phyloP scores from a whole-genome alignment of 352 stramenopile species.

The Phytophthora syringae region DNA sequence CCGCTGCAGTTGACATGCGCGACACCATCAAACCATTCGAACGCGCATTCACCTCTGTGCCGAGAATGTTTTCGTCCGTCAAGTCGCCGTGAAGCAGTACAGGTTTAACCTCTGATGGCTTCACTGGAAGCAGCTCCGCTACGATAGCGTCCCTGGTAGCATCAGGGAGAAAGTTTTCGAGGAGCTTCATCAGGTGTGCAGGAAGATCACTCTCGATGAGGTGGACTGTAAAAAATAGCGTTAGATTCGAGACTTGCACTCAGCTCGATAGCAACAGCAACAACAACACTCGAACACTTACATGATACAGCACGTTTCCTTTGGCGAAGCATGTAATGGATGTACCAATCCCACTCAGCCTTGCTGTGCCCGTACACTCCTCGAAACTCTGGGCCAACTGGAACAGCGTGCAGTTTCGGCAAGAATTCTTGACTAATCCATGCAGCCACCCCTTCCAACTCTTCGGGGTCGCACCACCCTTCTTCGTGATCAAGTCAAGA shows the following conservation, averaged over 20 bases:
- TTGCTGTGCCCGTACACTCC: slow-evolving; percentile 76
- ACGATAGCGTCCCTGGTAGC: slow-evolving; percentile 37
- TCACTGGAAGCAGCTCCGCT: slow-evolving; percentile 48
- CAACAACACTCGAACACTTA: slow-evolving; percentile 42
- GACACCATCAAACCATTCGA: slow-evolving; percentile 13
- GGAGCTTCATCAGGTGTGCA: slow-evolving; percentile 58
- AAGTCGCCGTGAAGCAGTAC: slow-evolving; percentile 85
- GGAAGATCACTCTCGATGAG: slow-evolving; percentile 62
- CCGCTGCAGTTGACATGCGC: slow-evolving; percentile 2
- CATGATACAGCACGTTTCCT: slow-evolving; percentile 68
- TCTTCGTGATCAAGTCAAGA: slow-evolving; percentile 58
- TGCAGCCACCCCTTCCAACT: slow-evolving; percentile 59
- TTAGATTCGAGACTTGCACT: neutral
- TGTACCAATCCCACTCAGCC: slow-evolving; percentile 79
- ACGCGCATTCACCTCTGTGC: slow-evolving; percentile 25
- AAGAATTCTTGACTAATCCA: slow-evolving; percentile 76
- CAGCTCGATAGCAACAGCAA: neutral
- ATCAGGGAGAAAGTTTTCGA: slow-evolving; percentile 66
- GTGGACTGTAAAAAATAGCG: slow-evolving; percentile 53
- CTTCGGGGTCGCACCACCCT: slow-evolving; percentile 50
- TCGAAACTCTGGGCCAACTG: slow-evolving; percentile 45
- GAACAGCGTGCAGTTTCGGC: slow-evolving; percentile 63
- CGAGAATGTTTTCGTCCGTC: slow-evolving; percentile 88
- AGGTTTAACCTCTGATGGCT: slow-evolving; percentile 29
- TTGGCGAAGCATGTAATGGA: slow-evolving; percentile 77